A percentile compares a stretch with the other conserved stretches of the same genome.
These are phyloP conservation scores for Gaertneriomyces semiglobifer DNA, from an alignment of 192 early-diverging fungal genomes.

Conservation along the genomic window DNA sequence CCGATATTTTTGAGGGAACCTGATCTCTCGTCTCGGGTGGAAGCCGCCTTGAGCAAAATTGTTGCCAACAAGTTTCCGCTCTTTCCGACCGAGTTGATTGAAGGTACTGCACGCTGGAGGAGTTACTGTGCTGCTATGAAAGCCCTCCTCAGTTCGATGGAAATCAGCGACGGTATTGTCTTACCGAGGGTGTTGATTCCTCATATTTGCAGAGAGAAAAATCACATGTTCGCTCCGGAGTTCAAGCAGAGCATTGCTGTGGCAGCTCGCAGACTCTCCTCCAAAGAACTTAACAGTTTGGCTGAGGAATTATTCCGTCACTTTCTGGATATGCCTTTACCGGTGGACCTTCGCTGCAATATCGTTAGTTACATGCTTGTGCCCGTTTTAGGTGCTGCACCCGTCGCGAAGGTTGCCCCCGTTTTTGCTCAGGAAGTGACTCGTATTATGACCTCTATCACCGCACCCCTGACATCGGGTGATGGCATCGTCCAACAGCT, in stretches of 20 bases:
- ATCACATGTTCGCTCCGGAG: slow-evolving; percentile 38
- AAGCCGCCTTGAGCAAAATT: slow-evolving; percentile 39
- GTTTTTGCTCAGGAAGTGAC: slow-evolving; percentile 53
- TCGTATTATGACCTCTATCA: slow-evolving; percentile 50
- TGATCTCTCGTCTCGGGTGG: slow-evolving; percentile 42
- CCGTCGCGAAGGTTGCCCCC: slow-evolving; percentile 37
- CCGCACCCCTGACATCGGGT: slow-evolving; percentile 21
- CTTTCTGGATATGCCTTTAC: slow-evolving; percentile 20
- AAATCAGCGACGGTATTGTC: slow-evolving; percentile 27
- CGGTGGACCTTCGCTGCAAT: slow-evolving; percentile 41
- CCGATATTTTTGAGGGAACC: slow-evolving; percentile 3
- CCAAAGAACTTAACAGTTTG: not conserved
- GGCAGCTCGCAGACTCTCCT: not conserved
- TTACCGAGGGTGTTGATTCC: slow-evolving; percentile 52
- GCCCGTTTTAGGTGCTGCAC: slow-evolving; percentile 46
- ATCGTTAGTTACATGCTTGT: slow-evolving; percentile 49
- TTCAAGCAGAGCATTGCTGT: slow-evolving; percentile 9
- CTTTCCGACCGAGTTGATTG: slow-evolving; percentile 7
- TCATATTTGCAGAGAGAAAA: slow-evolving; percentile 51
- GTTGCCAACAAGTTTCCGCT: slow-evolving; percentile 51
- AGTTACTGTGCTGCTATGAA: slow-evolving; percentile 55
- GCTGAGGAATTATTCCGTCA: slow-evolving; percentile 16
- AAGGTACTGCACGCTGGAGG: slow-evolving; percentile 30
- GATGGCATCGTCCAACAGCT: slow-evolving; percentile 28
- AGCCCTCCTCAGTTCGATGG: slow-evolving; percentile 49